A percentile compares a stretch with the other conserved stretches of the same genome.
Conservation (phyloP, 2,329 filamentous ascomycete genomes). For the Sordariomycetes sp. region DNA sequence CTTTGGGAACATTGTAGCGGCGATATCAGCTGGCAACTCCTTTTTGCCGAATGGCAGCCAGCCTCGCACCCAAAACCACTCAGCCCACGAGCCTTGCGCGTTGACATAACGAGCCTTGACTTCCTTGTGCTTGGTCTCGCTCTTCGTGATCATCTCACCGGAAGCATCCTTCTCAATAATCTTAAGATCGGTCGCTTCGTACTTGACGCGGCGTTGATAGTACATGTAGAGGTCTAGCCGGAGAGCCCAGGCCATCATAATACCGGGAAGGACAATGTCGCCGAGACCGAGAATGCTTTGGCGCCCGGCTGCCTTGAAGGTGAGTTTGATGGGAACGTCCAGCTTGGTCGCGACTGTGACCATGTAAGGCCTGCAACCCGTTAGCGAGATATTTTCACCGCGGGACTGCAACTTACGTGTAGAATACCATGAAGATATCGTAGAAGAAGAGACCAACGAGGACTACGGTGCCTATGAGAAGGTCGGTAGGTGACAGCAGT, state of each 20-base stretch:
- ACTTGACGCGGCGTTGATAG: constrained; percentile 60
- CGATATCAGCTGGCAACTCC: constrained; percentile 18
- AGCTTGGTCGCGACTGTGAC: constrained; percentile 79
- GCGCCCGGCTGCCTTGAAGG: constrained; percentile 61
- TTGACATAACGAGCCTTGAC: constrained; percentile 45
- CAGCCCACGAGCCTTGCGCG: constrained; percentile 70
- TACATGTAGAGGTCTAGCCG: constrained; percentile 85
- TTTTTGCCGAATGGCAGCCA: constrained; percentile 8
- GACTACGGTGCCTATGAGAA: constrained; percentile 70
- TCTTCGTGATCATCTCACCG: constrained; percentile 23
- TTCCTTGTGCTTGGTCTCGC: constrained; percentile 30
- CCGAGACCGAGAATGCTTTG: constrained; percentile 80
- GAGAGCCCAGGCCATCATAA: constrained; percentile 79
- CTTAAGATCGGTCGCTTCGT: constrained; percentile 23
- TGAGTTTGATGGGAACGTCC: constrained; percentile 87
- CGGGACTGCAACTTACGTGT: constrained; percentile 45
- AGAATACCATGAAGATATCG: constrained; percentile 89
- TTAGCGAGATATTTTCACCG: background rate
- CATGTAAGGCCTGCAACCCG: constrained; percentile 58
- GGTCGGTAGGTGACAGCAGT: constrained; percentile 81
- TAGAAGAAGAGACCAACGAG: constrained; percentile 81
- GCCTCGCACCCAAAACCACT: constrained; percentile 71
- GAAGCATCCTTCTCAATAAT: constrained; percentile 23
- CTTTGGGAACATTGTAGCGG: constrained; percentile 58
- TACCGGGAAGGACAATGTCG: constrained; percentile 88